phyloP scores from a whole-genome alignment of 306 rosid genomes.

The Corylus avellana region DNA sequence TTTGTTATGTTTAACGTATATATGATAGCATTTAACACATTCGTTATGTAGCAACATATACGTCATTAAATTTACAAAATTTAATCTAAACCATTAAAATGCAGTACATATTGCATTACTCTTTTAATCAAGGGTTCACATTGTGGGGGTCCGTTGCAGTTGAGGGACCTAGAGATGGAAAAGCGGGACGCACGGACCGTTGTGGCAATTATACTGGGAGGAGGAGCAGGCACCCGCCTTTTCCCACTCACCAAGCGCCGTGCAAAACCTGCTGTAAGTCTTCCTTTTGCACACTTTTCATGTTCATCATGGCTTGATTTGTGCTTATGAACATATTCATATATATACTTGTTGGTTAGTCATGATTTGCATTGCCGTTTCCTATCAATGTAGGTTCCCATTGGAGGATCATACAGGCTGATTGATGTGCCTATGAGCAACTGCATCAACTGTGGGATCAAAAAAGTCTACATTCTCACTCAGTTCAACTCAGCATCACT shows the following conservation, averaged over 20 bases:
- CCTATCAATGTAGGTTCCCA: conserved; percentile 58
- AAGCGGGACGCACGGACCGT: conserved; percentile 68
- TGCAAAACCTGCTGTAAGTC: conserved; percentile 90
- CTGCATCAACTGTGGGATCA: conserved; percentile 95
- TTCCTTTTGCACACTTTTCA: conserved; percentile 3
- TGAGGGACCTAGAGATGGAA: conserved; percentile 56
- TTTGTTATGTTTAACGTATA: too few relatives aligned
- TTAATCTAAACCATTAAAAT: too few relatives aligned
- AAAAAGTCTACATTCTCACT: conserved; percentile 90
- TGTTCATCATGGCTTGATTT: neutral
- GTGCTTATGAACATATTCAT: neutral
- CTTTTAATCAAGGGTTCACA: neutral
- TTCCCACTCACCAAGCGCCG: conserved; percentile 92
- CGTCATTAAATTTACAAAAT: too few relatives aligned
- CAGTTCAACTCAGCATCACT: conserved; percentile 95
- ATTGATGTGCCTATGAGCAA: conserved; percentile 99
- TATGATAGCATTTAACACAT: too few relatives aligned
- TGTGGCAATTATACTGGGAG: conserved; percentile 84
- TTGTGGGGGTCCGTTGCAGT: conserved; percentile 46
- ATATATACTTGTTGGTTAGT: neutral
- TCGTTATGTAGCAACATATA: too few relatives aligned
- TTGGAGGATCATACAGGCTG: conserved; percentile 87
- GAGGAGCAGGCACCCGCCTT: conserved; percentile 99
- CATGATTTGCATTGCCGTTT: conserved; percentile 19
- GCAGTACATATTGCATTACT: too few relatives aligned